A percentile compares a stretch with the other conserved stretches of the same genome.
Conservation (phyloP, 495 filamentous ascomycete genomes). For the Parathielavia hyrcaniae region DNA sequence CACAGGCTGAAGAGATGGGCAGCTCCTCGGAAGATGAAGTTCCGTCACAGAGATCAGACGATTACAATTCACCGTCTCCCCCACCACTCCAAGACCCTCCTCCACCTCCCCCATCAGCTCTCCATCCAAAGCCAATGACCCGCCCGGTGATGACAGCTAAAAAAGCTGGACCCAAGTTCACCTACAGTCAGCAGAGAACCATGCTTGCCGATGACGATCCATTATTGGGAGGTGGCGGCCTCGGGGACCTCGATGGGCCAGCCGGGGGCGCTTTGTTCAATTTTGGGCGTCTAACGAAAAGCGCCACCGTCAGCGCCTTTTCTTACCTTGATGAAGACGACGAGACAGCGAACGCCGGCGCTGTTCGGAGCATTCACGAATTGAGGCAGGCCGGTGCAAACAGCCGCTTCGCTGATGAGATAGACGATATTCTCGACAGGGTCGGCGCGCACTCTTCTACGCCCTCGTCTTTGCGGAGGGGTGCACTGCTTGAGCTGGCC, state of each 20-base stretch:
- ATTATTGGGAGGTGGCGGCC: conserved; percentile 24
- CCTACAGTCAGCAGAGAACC: conserved; percentile 46
- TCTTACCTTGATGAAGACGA: conserved; percentile 42
- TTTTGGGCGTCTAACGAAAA: conserved; percentile 34
- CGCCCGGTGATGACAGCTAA: conserved; percentile 21
- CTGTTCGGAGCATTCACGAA: conserved; percentile 82
- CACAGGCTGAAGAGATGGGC: conserved; percentile 31
- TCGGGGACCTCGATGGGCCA: conserved; percentile 27
- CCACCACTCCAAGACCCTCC: conserved; percentile 16
- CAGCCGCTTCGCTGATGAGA: conserved; percentile 69
- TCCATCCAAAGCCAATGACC: conserved; percentile 9
- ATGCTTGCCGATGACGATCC: conserved; percentile 44
- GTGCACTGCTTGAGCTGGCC: conserved; percentile 60
- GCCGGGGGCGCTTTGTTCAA: conserved; percentile 37
- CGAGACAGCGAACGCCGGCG: conserved; percentile 50
- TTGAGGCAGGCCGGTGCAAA: conserved; percentile 80
- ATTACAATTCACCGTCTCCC: background rate
- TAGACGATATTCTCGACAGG: conserved; percentile 78
- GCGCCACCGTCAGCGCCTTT: conserved; percentile 24
- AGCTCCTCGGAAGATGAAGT: conserved; percentile 23
- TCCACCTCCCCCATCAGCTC: conserved; percentile 12
- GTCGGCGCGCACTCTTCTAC: conserved; percentile 57
- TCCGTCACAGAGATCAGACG: conserved; percentile 10
- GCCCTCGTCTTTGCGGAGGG: conserved; percentile 42
- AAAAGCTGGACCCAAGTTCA: conserved; percentile 35